These are phyloP conservation scores for Dimocarpus longan DNA, from an alignment of 345 rosid genomes.

Conservation along the genomic window DNA sequence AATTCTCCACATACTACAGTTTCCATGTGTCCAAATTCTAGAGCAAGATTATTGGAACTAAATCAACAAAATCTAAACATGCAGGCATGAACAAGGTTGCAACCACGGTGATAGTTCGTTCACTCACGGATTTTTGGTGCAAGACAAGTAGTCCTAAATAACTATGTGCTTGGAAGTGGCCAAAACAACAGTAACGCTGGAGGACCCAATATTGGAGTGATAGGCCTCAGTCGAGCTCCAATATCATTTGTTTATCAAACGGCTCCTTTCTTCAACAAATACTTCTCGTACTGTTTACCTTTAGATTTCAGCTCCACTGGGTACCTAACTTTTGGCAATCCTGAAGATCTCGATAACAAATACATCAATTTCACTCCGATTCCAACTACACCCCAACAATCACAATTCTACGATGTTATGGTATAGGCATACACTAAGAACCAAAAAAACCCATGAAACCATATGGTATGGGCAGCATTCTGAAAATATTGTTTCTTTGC, in stretches of 20 bases:
- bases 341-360: not conserved
- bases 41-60: not conserved
- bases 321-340: slow-evolving; percentile 28
- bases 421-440: too few species aligned
- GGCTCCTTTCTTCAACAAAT: slow-evolving; percentile 15
- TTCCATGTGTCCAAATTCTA: too few species aligned
- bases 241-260: slow-evolving; percentile 30
- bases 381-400: not conserved
- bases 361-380: slow-evolving; percentile 29
- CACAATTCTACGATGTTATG: slow-evolving; percentile 24
- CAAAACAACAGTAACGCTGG: slow-evolving; percentile 16
- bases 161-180: slow-evolving; percentile 33
- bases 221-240: not conserved
- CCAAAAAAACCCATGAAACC: too few species aligned
- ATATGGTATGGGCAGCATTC: too few species aligned
- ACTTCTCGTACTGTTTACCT: slow-evolving; percentile 42
- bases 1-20: too few species aligned
- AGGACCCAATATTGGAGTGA: not conserved
- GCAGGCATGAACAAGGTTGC: slow-evolving; percentile 19
- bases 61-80: not conserved
- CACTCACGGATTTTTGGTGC: not conserved
- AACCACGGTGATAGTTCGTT: slow-evolving; percentile 25
- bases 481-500: too few species aligned
- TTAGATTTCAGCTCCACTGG: slow-evolving; percentile 29
- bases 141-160: not conserved